Evolutionary conservation across 2,329 filamentous ascomycete genomes (phyloP).

Genomic region (Allantophomopsis cytisporea): DNA sequence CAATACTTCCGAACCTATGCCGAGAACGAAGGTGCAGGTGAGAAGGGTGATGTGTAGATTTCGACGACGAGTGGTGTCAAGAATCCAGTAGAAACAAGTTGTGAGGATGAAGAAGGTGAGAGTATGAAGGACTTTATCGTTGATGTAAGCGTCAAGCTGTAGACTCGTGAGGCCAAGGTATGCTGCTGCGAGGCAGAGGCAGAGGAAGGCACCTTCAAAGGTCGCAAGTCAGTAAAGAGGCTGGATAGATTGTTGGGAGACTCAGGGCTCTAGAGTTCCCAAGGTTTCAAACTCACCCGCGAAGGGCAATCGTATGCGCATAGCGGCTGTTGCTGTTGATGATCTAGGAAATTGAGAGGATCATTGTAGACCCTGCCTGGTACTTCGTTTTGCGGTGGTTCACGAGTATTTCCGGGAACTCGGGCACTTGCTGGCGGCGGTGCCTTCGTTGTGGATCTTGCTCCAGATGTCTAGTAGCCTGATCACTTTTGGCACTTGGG

Average conservation of each 20-base stretch:
- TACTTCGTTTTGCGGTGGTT: no score
- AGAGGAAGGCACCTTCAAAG: conserved; percentile 47
- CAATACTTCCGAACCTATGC: conserved; percentile 62
- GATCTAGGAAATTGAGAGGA: background rate
- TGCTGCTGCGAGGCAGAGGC: conserved; percentile 60
- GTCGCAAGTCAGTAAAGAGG: conserved; percentile 5
- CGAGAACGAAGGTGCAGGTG: conserved; percentile 60
- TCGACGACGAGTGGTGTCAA: conserved; percentile 80
- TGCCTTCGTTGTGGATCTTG: no score
- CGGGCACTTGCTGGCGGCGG: no score
- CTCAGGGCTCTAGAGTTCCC: background rate
- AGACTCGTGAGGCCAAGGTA: conserved; percentile 66
- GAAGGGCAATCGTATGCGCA: conserved; percentile 82
- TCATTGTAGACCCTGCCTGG: no score
- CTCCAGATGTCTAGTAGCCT: no score
- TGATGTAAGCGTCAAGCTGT: conserved; percentile 43
- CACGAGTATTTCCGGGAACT: no score
- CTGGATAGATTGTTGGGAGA: conserved; percentile 1
- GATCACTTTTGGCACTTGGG: no score
- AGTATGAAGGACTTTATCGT: conserved; percentile 84
- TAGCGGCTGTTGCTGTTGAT: conserved; percentile 21
- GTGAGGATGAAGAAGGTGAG: conserved; percentile 85
- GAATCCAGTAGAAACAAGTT: conserved; percentile 85
- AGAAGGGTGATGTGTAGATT: conserved; percentile 72
- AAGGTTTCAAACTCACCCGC: conserved; percentile 47